Percentiles rank a stretch among this genome's conserved stretches.
These are phyloP conservation scores for Glaciozyma antarctica DNA, from an alignment of 768 basidiomycete species.

Conservation along the genomic window DNA sequence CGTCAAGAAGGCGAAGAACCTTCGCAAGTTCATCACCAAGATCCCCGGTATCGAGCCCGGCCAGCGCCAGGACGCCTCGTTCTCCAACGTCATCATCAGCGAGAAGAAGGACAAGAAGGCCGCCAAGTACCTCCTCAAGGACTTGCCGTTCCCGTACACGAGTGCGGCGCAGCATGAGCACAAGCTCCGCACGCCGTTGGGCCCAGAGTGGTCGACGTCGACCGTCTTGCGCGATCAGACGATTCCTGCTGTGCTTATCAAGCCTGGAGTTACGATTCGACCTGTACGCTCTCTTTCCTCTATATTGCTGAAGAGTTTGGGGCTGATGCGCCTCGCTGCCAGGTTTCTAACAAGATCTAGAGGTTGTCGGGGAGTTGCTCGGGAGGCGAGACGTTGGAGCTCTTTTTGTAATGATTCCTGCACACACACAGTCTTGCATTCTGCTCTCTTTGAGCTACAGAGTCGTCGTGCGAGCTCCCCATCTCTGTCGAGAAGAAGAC, in stretches of 20 bases:
- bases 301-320: neutral
- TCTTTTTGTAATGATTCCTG: no score
- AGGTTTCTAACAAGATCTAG: no score
- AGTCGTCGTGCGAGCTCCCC: no score
- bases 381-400: no score
- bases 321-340: no score
- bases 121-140: constrained; percentile 74
- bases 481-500: no score
- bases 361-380: no score
- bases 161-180: constrained; percentile 86
- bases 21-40: constrained; percentile 57
- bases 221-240: constrained; percentile 40
- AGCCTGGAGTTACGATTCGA: constrained; percentile 32
- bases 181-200: constrained; percentile 67
- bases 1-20: constrained; percentile 46
- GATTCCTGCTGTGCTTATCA: constrained; percentile 30
- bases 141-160: constrained; percentile 90
- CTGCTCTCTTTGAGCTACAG: no score
- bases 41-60: constrained; percentile 69
- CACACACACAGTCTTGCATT: no score
- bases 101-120: constrained; percentile 94
- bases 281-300: constrained; percentile 10
- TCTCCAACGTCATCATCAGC: constrained; percentile 85
- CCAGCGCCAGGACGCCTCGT: constrained; percentile 70
- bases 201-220: constrained; percentile 87